A percentile compares a stretch with the other conserved stretches of the same genome.
These are phyloP conservation scores for Zostera marina DNA, from an alignment of 116 monocot species.

Conservation along the genomic window DNA sequence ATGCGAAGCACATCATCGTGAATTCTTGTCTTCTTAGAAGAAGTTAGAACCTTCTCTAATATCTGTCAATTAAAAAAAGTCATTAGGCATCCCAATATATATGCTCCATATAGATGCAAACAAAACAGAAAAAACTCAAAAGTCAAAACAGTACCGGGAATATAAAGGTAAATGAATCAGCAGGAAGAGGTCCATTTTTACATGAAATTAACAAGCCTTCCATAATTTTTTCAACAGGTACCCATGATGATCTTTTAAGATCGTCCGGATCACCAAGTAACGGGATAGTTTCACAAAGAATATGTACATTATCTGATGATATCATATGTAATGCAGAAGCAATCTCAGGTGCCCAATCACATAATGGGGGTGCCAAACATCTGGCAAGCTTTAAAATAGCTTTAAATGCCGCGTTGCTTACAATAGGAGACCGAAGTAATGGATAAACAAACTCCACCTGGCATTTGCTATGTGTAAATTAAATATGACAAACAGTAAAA, in stretches of 20 bases:
- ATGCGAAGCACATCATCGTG: conserved; percentile 80
- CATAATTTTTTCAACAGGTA: conserved; percentile 59
- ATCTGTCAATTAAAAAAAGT: conserved; percentile 35
- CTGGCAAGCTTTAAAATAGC: conserved; percentile 58
- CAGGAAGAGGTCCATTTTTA: conserved; percentile 67
- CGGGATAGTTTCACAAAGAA: conserved; percentile 33
- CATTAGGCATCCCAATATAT: neutral
- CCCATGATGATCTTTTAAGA: conserved; percentile 17
- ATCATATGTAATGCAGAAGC: conserved; percentile 66
- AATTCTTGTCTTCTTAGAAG: conserved; percentile 68
- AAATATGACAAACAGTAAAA: conserved; percentile 2
- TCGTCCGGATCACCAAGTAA: conserved; percentile 22
- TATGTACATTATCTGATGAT: conserved; percentile 25
- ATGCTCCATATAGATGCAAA: neutral
- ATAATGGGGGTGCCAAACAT: conserved; percentile 79
- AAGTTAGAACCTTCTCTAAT: conserved; percentile 65
- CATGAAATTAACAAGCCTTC: conserved; percentile 54
- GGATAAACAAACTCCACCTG: conserved; percentile 80
- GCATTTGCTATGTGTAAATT: conserved; percentile 4
- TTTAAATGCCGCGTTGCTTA: conserved; percentile 70
- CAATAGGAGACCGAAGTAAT: conserved; percentile 57
- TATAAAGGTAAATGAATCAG: conserved; percentile 92
- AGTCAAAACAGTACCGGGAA: conserved; percentile 68
- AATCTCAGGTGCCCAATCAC: conserved; percentile 74
- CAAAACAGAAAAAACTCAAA: neutral